Percentiles rank a stretch among this genome's conserved stretches.
Evolutionary conservation across 768 basidiomycete species (phyloP).

Genomic region (Rhizopogon salebrosus): DNA sequence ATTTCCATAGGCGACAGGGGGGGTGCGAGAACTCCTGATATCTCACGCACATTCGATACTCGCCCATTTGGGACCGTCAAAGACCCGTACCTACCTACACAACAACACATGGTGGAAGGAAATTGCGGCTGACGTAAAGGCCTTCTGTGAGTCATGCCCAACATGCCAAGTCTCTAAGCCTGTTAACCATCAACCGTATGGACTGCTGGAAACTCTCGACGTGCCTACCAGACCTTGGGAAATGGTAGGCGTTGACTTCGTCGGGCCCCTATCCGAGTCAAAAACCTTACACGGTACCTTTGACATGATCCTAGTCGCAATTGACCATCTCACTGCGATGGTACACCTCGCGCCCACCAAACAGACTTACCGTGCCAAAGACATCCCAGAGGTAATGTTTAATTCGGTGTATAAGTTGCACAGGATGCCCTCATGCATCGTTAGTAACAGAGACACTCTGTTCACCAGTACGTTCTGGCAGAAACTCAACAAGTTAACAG

Average conservation of each 20-base stretch:
- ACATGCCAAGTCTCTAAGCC: constrained; percentile 17
- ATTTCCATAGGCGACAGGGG: neutral
- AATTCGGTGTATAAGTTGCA: constrained; percentile 22
- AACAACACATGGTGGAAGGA: constrained; percentile 25
- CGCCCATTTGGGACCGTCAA: constrained; percentile 19
- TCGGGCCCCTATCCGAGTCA: constrained; percentile 19
- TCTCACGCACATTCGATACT: constrained; percentile 21
- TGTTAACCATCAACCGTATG: constrained; percentile 20
- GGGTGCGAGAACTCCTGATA: constrained; percentile 17
- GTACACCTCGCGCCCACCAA: constrained; percentile 18
- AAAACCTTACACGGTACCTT: constrained; percentile 15
- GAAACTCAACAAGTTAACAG: constrained; percentile 12
- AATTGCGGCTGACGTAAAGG: constrained; percentile 10
- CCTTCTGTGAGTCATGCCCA: constrained; percentile 17
- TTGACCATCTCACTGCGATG: constrained; percentile 19
- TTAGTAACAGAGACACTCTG: constrained; percentile 23
- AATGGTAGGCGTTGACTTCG: constrained; percentile 19
- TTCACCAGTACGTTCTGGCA: constrained; percentile 30
- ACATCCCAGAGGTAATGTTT: constrained; percentile 23
- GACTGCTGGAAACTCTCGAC: constrained; percentile 21
- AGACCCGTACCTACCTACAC: constrained; percentile 19
- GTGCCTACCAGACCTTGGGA: constrained; percentile 25
- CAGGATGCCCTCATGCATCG: constrained; percentile 23
- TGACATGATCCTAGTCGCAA: constrained; percentile 25
- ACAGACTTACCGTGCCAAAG: constrained; percentile 14